A percentile compares a stretch with the other conserved stretches of the same genome.
Conservation (phyloP, 768 basidiomycete species). For the Leccinum rimulosum region DNA sequence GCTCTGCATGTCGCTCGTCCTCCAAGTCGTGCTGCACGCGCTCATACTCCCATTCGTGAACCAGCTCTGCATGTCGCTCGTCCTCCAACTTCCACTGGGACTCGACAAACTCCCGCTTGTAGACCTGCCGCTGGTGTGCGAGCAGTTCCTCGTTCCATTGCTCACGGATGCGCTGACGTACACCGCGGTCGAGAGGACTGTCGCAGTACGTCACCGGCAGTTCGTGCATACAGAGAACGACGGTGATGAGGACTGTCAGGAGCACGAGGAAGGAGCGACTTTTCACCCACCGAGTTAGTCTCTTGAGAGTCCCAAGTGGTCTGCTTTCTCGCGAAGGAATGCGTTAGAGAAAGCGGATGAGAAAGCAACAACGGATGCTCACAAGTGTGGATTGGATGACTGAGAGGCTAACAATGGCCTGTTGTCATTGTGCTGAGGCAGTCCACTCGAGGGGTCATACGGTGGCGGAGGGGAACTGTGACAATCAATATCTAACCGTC, state of each 20-base stretch:
- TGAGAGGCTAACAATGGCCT: background rate
- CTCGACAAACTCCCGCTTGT: conserved; percentile 7
- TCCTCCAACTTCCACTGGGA: conserved; percentile 23
- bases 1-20: conserved; percentile 9
- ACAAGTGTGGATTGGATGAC: background rate
- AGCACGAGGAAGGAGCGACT: background rate
- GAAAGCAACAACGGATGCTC: background rate
- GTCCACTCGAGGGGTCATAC: background rate
- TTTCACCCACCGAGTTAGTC: background rate
- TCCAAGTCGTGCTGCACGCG: conserved; percentile 10
- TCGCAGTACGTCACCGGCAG: background rate
- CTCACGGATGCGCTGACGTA: conserved; percentile 19
- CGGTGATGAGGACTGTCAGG: background rate
- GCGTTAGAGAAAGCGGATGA: background rate
- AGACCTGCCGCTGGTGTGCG: conserved; percentile 15
- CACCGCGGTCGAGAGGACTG: conserved; percentile 16
- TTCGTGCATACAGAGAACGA: background rate
- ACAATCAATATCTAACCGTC: background rate
- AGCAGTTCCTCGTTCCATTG: conserved; percentile 19
- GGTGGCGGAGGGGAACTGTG: background rate
- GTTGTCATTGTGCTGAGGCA: background rate
- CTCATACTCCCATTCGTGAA: conserved; percentile 21
- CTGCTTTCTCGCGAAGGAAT: background rate
- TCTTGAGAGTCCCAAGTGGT: background rate
- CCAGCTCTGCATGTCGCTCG: conserved; percentile 5